Percentiles rank a stretch among this genome's conserved stretches.
Evolutionary conservation across 192 early-diverging fungal genomes (phyloP).

Genomic region (Coemansia sp.): DNA sequence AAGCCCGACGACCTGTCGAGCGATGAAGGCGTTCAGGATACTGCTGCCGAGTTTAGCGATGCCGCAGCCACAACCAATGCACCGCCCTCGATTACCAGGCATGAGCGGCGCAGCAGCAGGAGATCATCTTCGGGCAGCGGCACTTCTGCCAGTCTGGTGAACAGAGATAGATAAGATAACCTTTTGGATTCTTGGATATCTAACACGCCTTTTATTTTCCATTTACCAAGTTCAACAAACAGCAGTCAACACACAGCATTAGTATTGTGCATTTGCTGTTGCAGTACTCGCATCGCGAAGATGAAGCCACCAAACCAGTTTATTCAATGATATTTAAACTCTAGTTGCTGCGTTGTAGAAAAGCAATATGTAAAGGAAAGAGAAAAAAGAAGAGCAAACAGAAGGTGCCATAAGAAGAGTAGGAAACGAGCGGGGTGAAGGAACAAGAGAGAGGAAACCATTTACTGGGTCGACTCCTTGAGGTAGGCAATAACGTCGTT

Average conservation of each 20-base stretch:
- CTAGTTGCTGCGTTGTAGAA: too few relatives aligned
- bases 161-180: background rate
- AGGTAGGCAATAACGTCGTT: constrained; percentile 91
- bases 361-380: background rate
- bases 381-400: background rate
- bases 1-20: background rate
- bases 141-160: background rate
- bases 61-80: background rate
- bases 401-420: too few relatives aligned
- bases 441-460: background rate
- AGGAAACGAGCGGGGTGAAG: background rate
- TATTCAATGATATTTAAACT: too few relatives aligned
- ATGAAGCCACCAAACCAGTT: too few relatives aligned
- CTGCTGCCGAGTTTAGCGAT: constrained; percentile 6
- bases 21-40: background rate
- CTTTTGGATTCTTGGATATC: background rate
- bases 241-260: too few relatives aligned
- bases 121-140: background rate
- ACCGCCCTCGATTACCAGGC: background rate
- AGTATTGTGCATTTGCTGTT: too few relatives aligned
- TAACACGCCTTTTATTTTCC: too few relatives aligned
- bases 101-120: background rate
- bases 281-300: too few relatives aligned
- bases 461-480: constrained; percentile 60
- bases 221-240: too few relatives aligned